Evolutionary conservation across 2,329 filamentous ascomycete genomes (phyloP).

Genomic region (Cryphonectria japonica): DNA sequence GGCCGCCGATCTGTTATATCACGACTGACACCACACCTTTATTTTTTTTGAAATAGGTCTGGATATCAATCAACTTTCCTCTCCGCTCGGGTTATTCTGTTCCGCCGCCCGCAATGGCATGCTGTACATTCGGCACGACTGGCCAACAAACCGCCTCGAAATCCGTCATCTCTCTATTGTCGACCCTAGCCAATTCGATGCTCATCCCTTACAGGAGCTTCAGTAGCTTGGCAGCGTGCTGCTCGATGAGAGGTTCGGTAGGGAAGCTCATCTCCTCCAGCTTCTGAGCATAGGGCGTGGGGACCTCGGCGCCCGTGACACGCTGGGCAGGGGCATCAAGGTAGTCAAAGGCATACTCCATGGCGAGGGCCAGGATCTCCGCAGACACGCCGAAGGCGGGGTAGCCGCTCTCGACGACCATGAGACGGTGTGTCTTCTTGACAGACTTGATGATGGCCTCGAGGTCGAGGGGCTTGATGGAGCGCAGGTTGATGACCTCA

Average conservation of each 20-base stretch:
- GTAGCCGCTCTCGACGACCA: conserved; percentile 94
- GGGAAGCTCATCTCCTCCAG: conserved; percentile 97
- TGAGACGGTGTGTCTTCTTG: conserved; percentile 95
- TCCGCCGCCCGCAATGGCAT: not conserved
- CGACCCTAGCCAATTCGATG: not conserved
- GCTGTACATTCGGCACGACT: not conserved
- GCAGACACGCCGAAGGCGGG: conserved; percentile 91
- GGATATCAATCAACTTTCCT: conserved; percentile 1
- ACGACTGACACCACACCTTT: not conserved
- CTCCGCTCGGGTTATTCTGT: not conserved
- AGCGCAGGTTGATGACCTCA: conserved; percentile 98
- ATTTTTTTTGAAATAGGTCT: not conserved
- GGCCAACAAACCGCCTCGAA: not conserved
- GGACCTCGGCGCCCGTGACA: conserved; percentile 95
- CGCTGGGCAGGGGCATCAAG: conserved; percentile 91
- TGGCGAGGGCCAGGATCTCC: conserved; percentile 90
- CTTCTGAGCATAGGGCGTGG: conserved; percentile 90
- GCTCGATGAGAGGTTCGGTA: conserved; percentile 82
- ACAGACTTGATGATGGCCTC: conserved; percentile 95
- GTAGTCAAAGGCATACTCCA: conserved; percentile 99
- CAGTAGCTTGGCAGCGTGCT: conserved; percentile 88
- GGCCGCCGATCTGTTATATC: conserved; percentile 3
- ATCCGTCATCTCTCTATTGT: not conserved
- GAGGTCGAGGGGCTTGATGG: conserved; percentile 93
- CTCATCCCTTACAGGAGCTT: conserved; percentile 52